Percentiles rank a stretch among this genome's conserved stretches.
These are phyloP conservation scores for Podaxis sp. DNA, from an alignment of 768 basidiomycete species.

Conservation along the genomic window DNA sequence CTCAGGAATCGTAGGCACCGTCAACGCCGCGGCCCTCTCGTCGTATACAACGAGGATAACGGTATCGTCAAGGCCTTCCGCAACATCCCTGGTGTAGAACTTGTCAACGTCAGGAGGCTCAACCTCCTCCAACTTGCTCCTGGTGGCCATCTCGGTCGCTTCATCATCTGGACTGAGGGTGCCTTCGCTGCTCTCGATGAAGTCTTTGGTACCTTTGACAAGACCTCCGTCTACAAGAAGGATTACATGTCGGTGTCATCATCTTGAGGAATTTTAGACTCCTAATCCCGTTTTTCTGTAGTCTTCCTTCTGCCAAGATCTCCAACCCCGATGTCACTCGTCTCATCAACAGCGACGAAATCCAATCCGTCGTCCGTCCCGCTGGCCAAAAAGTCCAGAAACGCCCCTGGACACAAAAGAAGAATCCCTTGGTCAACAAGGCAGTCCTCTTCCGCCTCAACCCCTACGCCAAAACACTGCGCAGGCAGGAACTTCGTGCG, in stretches of 20 bases:
- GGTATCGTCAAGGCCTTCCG: constrained; percentile 99
- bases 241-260: constrained; percentile 68
- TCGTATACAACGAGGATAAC: constrained; percentile 96
- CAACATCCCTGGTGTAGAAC: constrained; percentile 97
- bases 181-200: constrained; percentile 92
- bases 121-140: constrained; percentile 99
- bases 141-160: constrained; percentile 98
- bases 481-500: constrained; percentile 84
- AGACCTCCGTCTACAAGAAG: constrained; percentile 81
- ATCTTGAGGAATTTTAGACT: neutral
- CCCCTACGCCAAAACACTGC: constrained; percentile 95
- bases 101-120: constrained; percentile 88
- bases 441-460: constrained; percentile 94
- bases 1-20: constrained; percentile 94
- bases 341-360: constrained; percentile 97
- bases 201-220: constrained; percentile 93
- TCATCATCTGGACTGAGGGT: constrained; percentile 98
- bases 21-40: constrained; percentile 94
- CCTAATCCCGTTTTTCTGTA: constrained; percentile 20
- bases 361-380: constrained; percentile 93
- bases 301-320: constrained; percentile 95
- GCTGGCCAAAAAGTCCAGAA: constrained; percentile 82
- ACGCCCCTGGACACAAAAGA: constrained; percentile 98
- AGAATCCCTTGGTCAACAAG: constrained; percentile 96
- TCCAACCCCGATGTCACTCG: constrained; percentile 95